Base-by-base conservation (phyloP, 2,329 filamentous ascomycete species). In the Anisogramma anomala region DNA sequence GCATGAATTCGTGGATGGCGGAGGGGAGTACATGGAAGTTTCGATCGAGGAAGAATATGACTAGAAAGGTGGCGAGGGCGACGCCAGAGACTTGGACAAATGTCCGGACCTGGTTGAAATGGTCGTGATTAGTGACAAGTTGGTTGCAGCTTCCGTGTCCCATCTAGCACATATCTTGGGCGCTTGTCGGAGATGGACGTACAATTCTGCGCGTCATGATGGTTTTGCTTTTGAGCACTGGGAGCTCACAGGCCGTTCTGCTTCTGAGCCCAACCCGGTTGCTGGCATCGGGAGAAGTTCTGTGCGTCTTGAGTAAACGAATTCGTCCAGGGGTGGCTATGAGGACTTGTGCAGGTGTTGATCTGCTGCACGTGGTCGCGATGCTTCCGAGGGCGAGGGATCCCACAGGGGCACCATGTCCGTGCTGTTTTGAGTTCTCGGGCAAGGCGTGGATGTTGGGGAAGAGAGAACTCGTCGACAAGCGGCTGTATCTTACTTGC, bases 11-110 rank as follows among this genome's bases (percentile, higher is more conserved):
- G 68, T 95, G 88, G 51, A 95, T 82, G 46, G 82, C 76, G 54
- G 79, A 78, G 31, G 88, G 88, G 26, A 95, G 77, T 45, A 95
- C 82, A 51, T 84, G 76, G 66, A 91, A 94, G 58, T 82, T 84
- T 56, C 80, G 84, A 64, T 95, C 88, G 66, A 94, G 79, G 59
- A 94, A 72, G 60, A 89, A 78, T 50, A 87, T 63, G 53, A 89
- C 63, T 53, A 88, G 57, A 51, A 89, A 67, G 51, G 82, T 74
- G 55, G 86, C 66, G 50, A 74, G 58, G 42, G 75, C 68, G 43
- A 86, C 69, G 43, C 77, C 68, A 49, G 72, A 68, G 56, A 91
- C 76, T 71, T 95, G 85, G 57, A 82, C 68, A 55, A 82, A 74
- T 49, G 86, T 86, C 52, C 74, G 72, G 51, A 76, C 69, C 73